phyloP scores from a whole-genome alignment of 257 asterid genomes.

The Capsicum pubescens region DNA sequence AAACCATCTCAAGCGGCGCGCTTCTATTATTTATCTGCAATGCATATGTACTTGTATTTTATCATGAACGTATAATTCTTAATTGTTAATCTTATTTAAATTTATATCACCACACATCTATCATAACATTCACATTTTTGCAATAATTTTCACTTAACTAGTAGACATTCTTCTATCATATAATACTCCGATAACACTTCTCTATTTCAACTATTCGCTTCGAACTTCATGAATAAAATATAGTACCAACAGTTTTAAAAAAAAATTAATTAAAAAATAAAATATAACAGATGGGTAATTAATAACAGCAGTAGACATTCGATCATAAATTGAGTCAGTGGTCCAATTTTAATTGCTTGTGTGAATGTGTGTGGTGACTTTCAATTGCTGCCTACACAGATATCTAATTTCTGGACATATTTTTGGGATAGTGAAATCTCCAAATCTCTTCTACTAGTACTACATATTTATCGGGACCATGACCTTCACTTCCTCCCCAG shows the following conservation, averaged over 20 bases:
- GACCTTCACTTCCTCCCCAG: neutral
- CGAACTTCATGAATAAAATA: neutral
- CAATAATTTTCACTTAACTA: neutral
- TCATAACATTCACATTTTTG: neutral
- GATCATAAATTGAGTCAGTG: constrained; percentile 28
- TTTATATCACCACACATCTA: too few relatives aligned
- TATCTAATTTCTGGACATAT: constrained; percentile 31
- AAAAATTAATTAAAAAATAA: neutral
- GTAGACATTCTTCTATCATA: neutral
- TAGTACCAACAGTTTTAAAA: neutral
- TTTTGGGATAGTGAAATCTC: constrained; percentile 34
- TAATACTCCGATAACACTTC: neutral
- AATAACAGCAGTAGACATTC: constrained; percentile 29
- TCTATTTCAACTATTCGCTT: neutral
- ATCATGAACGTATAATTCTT: too few relatives aligned
- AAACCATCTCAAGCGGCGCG: too few relatives aligned
- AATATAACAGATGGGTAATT: neutral
- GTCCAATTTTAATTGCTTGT: constrained; percentile 35
- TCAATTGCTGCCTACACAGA: constrained; percentile 32
- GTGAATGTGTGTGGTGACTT: constrained; percentile 34
- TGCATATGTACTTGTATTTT: too few relatives aligned
- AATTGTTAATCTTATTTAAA: too few relatives aligned
- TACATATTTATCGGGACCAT: constrained; percentile 13
- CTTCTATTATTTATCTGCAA: too few relatives aligned
- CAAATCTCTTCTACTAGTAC: neutral